Evolutionary conservation across 2,329 filamentous ascomycete species (phyloP), one percentile per base, ranked within the genome.

Genomic region (Talaromyces marneffei): DNA sequence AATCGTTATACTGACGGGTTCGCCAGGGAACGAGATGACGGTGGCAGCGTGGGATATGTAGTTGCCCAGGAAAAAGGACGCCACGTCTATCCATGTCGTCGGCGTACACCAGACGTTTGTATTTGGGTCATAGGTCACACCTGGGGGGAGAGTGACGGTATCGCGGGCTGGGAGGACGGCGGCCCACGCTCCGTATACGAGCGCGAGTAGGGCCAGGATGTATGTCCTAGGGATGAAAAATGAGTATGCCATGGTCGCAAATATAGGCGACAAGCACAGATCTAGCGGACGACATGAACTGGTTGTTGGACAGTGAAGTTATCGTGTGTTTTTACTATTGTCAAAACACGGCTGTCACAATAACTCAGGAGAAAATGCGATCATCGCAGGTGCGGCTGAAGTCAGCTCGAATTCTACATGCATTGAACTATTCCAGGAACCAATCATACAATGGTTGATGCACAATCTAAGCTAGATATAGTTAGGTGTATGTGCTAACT

Each of bases 31-130:
- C 1, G 67, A 65, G 12, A 72, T 65, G 8, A 75, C 65, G 2
- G 74, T 77, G 2, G 70, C 68, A 3, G 70, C 72, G 46, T 77
- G 74, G 0, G 74, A 68, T 2, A 74, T 53, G 53, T 74, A 77
- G 60, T 77, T 77, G 16, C 69, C 64, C 4, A 74, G 52, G 55
- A 69, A 75, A 62, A 77, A 77, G 6, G 60, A 56, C 2, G 64
- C 56, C 6, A 74, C 31, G 33, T 74, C 72, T 7, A 23, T 56
- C 60, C 55, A 63, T 59, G 33, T 54, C 25, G 60, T 59, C 18
- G 61, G 61, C 12, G 52, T 55, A 27, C 52, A 55, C 52, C 52
- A 55, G 39, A 55, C 31, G 7, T 55, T 55, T 8, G 52, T 55
- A 25, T 29, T 9, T 2, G 52, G 52, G 4, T 55, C n/a, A 18